Percentiles rank a stretch among this genome's conserved stretches.
Evolutionary conservation across 2,329 filamentous ascomycete genomes (phyloP).

Genomic region (Dothideomycetes sp.): DNA sequence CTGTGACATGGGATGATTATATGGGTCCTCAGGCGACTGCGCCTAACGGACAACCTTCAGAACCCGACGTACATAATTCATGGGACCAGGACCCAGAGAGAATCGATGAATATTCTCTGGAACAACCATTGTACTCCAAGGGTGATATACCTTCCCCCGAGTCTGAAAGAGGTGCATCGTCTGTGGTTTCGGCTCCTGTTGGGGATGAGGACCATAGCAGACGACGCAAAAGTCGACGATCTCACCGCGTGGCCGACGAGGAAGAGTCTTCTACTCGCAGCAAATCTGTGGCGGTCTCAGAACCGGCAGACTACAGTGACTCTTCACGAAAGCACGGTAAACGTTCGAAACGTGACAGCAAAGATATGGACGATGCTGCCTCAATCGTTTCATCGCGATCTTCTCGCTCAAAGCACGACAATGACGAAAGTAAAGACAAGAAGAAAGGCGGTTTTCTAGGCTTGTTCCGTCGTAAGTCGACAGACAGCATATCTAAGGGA

Average conservation of each 20-base stretch:
- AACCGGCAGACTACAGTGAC: conserved; percentile 33
- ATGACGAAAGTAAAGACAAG: conserved; percentile 35
- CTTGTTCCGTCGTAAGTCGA: conserved; percentile 38
- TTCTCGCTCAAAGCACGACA: conserved; percentile 23
- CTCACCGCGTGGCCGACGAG: conserved; percentile 22
- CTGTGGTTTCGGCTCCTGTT: conserved; percentile 21
- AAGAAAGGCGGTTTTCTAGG: conserved; percentile 38
- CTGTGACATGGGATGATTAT: conserved; percentile 37
- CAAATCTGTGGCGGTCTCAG: conserved; percentile 31
- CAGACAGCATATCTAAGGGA: conserved; percentile 29
- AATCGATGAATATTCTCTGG: no score
- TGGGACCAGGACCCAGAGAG: no score
- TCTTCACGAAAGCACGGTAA: conserved; percentile 19
- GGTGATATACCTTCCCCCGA: neutral
- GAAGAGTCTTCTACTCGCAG: conserved; percentile 26
- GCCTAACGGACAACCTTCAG: no score
- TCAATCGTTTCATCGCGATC: conserved; percentile 34
- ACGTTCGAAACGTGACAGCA: conserved; percentile 31
- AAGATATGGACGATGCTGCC: conserved; percentile 33
- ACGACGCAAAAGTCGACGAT: conserved; percentile 27
- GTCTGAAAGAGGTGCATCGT: conserved; percentile 18
- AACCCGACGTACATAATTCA: no score
- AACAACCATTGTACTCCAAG: neutral
- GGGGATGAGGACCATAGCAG: conserved; percentile 25
- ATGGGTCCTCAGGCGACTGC: conserved; percentile 20